These are phyloP conservation scores for Penicillium polonicum DNA, from an alignment of 2,329 filamentous ascomycete species.

Conservation along the genomic window DNA sequence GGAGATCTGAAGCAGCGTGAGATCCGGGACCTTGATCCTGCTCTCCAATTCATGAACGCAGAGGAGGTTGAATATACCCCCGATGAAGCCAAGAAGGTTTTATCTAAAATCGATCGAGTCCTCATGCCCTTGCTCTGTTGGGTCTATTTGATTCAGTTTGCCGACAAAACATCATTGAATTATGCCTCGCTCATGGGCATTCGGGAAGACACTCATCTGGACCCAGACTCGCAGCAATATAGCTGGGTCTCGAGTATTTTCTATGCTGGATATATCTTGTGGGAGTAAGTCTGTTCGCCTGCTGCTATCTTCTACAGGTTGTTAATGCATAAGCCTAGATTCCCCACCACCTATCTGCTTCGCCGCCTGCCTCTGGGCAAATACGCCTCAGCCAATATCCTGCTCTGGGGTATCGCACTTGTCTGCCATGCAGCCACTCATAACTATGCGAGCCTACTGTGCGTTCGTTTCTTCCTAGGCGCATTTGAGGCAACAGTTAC, in stretches of 20 bases:
- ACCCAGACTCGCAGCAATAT: conserved; percentile 42
- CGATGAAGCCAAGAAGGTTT: conserved; percentile 2
- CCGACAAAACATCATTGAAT: conserved; percentile 13
- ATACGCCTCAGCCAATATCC: conserved; percentile 44
- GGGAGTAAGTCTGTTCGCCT: conserved; percentile 29
- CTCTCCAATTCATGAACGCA: conserved; percentile 2
- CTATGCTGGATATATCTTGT: conserved; percentile 42
- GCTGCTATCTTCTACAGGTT: neutral
- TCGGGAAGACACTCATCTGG: conserved; percentile 33
- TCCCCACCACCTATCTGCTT: conserved; percentile 51
- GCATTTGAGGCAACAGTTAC: conserved; percentile 16
- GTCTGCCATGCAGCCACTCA: conserved; percentile 15
- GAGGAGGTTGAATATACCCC: conserved; percentile 8
- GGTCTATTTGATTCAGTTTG: conserved; percentile 14
- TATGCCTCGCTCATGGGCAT: conserved; percentile 23
- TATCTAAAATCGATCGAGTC: conserved; percentile 7
- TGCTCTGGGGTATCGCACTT: conserved; percentile 23
- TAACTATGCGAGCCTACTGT: conserved; percentile 21
- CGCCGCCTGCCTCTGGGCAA: conserved; percentile 50
- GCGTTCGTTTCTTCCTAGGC: conserved; percentile 22
- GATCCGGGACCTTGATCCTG: conserved; percentile 3
- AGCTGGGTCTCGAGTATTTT: conserved; percentile 48
- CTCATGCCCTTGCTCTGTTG: conserved; percentile 11
- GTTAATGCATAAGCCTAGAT: conserved; percentile 22
- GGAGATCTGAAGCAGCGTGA: conserved; percentile 1